Base-by-base conservation (phyloP, 2,329 filamentous ascomycete genomes). In the Trichophyton mentagrophytes region DNA sequence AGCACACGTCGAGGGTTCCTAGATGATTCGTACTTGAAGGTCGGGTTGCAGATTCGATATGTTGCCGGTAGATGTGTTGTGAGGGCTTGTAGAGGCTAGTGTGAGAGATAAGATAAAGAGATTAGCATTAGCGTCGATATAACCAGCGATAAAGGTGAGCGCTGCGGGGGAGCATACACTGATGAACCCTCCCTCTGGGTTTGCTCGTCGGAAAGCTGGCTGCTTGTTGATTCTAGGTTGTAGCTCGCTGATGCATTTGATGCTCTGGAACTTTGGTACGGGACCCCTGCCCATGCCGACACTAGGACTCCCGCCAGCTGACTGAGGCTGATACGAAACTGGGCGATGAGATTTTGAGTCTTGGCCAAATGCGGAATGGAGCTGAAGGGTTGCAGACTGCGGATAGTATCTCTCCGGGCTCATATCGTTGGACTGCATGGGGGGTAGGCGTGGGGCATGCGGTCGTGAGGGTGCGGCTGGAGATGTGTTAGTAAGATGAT, bases 11-110 rank as follows among this genome's bases (percentile, higher is more conserved):
- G 88, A 44, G 93, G 93, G 71, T 99, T 99, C 66, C 93, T 85
- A 60, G 93, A 96, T 15, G 93, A 96, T 73, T 99, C 93, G 76
- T 99, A 99, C 78, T 99, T 96, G 81, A 99, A 99, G 69, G 83
- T 86, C 2, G 91, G 91, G 72, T 99, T 99, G 79, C 93, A 99
- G 73, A 99, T 97, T 68, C 93, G 88, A 77, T 99, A 99, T 1
- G 93, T 97, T 3, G 91, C 87, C 15, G 93, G 92, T 20, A 99
- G 80, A 69, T 97, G 91, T 46, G 88, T 87, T 1, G 93, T 99
- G 63, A 99, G 81, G 56, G 93, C 92, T 86, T 97, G 92, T 57
- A 99, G 81, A 57, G 93, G 93, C 90, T 95, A 42, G 30, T 42
- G 40, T 20, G 33, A 57, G 27, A 44, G n/a, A 22, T 60, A 53